A percentile compares a stretch with the other conserved stretches of the same genome.
phyloP scores from a whole-genome alignment of 2,329 filamentous ascomycete genomes.

The Zymoseptoria brevis region DNA sequence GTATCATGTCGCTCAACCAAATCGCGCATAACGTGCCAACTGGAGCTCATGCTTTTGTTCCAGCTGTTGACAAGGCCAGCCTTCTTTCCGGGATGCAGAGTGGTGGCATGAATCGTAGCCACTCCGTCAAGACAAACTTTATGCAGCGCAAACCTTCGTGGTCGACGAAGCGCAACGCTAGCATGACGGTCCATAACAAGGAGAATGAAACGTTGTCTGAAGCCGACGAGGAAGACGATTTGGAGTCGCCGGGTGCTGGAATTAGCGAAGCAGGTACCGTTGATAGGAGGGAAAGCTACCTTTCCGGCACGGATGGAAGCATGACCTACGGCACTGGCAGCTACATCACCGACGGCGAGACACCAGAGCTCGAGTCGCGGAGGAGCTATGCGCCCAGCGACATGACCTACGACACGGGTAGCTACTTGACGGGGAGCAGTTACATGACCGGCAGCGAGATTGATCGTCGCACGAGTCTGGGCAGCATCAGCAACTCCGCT shows the following conservation, averaged over 20 bases:
- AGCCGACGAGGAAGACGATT: constrained; percentile 33
- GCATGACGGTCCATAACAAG: constrained; percentile 32
- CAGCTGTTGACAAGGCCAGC: constrained; percentile 17
- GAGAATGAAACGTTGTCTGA: constrained; percentile 42
- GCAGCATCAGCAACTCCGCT: constrained; percentile 26
- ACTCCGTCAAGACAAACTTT: constrained; percentile 30
- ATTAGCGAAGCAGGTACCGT: constrained; percentile 14
- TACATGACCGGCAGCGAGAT: constrained; percentile 43
- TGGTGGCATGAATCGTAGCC: constrained; percentile 27
- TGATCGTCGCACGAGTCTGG: constrained; percentile 38
- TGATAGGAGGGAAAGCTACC: constrained; percentile 18
- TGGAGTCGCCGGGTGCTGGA: constrained; percentile 6
- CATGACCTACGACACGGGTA: constrained; percentile 37
- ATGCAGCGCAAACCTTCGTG: constrained; percentile 27
- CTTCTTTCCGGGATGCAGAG: constrained; percentile 18
- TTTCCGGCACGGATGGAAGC: constrained; percentile 20
- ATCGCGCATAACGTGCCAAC: constrained; percentile 67
- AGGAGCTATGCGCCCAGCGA: constrained; percentile 38
- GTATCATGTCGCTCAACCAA: constrained; percentile 85
- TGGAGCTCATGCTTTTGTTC: constrained; percentile 32
- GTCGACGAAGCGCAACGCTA: constrained; percentile 26
- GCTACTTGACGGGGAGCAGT: constrained; percentile 43
- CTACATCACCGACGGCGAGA: constrained; percentile 26
- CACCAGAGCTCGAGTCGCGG: constrained; percentile 26
- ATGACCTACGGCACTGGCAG: constrained; percentile 25